phyloP scores from a whole-genome alignment of 495 filamentous ascomycete species.

The Aspergillus biplanus region DNA sequence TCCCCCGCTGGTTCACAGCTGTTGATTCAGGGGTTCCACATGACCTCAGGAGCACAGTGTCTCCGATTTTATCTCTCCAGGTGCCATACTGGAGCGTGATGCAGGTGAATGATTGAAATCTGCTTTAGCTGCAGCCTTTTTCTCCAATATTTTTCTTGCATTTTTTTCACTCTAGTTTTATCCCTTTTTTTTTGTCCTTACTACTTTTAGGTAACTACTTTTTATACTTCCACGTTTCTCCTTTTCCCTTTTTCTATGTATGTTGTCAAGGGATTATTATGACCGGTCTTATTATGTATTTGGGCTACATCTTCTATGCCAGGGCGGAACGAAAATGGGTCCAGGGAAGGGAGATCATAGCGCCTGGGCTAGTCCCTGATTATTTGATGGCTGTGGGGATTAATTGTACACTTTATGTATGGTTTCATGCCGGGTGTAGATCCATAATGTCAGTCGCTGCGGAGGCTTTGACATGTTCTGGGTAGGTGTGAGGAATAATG shows the following conservation, averaged over 20 bases:
- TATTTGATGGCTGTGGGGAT: conserved; percentile 15
- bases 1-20: conserved; percentile 1
- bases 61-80: neutral
- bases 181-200: neutral
- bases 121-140: neutral
- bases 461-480: neutral
- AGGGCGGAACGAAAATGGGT: conserved; percentile 5
- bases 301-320: conserved; percentile 1
- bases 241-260: neutral
- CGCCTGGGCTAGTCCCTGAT: conserved; percentile 12
- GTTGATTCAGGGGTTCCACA: neutral
- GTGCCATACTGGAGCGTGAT: neutral
- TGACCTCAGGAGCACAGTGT: neutral
- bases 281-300: neutral
- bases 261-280: neutral
- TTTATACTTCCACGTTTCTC: neutral
- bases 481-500: neutral
- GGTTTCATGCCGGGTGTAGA: neutral
- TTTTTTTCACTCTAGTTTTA: neutral
- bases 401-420: conserved; percentile 1
- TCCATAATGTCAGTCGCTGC: neutral
- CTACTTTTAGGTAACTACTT: neutral
- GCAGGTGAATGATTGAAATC: neutral
- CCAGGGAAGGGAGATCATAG: conserved; percentile 20
- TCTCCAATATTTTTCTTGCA: neutral